These are phyloP conservation scores for Xylariaceae sp. DNA, from an alignment of 2,329 filamentous ascomycete species.

Conservation along the genomic window DNA sequence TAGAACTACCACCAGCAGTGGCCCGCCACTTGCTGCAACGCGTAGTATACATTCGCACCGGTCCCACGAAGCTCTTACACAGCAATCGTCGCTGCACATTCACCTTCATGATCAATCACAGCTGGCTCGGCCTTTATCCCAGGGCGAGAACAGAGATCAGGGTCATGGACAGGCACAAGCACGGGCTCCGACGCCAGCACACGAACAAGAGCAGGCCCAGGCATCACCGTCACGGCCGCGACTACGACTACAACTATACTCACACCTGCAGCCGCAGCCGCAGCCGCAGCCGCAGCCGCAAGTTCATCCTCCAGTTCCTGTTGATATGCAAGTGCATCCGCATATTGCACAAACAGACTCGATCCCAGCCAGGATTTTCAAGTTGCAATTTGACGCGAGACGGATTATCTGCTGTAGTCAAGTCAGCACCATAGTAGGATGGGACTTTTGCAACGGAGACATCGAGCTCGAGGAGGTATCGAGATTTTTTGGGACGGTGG, in stretches of 20 bases:
- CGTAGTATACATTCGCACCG: slow-evolving; percentile 9
- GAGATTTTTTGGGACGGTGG: slow-evolving; percentile 68
- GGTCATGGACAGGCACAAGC: slow-evolving; percentile 16
- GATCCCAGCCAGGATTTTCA: slow-evolving; percentile 71
- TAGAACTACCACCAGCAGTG: not conserved
- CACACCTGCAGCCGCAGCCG: not conserved
- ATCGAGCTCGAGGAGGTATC: slow-evolving; percentile 71
- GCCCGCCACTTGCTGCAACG: slow-evolving; percentile 10
- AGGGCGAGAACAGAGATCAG: slow-evolving; percentile 11
- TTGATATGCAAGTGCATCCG: slow-evolving; percentile 37
- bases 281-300: slow-evolving; percentile 2
- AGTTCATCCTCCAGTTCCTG: slow-evolving; percentile 21
- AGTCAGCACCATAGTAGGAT: slow-evolving; percentile 86
- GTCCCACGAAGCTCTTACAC: slow-evolving; percentile 8
- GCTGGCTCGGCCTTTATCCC: not conserved
- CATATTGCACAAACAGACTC: slow-evolving; percentile 45
- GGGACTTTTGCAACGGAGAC: slow-evolving; percentile 94
- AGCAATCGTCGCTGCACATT: slow-evolving; percentile 1
- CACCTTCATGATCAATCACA: slow-evolving; percentile 6
- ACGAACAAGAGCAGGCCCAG: slow-evolving; percentile 12
- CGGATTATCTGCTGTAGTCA: slow-evolving; percentile 94
- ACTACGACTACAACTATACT: slow-evolving; percentile 19
- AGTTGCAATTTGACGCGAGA: slow-evolving; percentile 90
- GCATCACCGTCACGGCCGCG: slow-evolving; percentile 11
- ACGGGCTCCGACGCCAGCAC: slow-evolving; percentile 14